Base-by-base conservation (phyloP, 306 rosid genomes). In the Castanospermum australe region DNA sequence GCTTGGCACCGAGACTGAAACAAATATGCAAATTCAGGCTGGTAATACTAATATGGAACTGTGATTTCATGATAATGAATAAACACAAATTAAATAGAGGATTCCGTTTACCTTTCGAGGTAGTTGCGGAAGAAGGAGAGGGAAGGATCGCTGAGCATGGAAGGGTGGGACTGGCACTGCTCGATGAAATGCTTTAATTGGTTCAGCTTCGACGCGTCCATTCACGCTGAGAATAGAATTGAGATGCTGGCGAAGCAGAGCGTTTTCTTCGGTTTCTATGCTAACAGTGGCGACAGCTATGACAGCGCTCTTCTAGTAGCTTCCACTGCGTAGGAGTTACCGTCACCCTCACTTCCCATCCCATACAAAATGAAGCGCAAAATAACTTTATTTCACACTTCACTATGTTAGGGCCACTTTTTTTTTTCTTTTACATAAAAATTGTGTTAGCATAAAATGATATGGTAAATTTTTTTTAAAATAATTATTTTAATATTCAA, bases 111-210 rank as follows among this genome's bases (percentile, higher is more conserved):
- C 98, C 97, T 93, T 61, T 91, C 89, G 51, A 93, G 88, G 50
- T 89, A 93, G 12, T 93, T 97, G 78, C 98, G 97, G 94, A 93
- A 93, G 88, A 93, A 93, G 18, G 92, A 91, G 38, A 93, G 97
- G 25, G 97, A 84, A 71, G 97, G 98, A 69, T 93, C 97, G 78
- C 60, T 54, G 83, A 93, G 97, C 18, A 84, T 4, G 22, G 93
- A 89, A 73, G 98, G 98, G 59, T 90, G 51, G 79, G 98, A 83
- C 87, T 93, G 88, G 82, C 89, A 86, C 90, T 88, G 91, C 51
- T 90, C 91, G 84, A 91, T 47, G 90, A 93, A 93, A 55, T 71
- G 89, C 93, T 84, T 90, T 86, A 93, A 61, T 28, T 91, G 87
- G 57, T 72, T 85, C 33, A 93, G 67, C 82, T 93, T 91, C 8